Evolutionary conservation across 495 filamentous ascomycete genomes (phyloP).

Genomic region (Hyaloscypha hepaticicola): DNA sequence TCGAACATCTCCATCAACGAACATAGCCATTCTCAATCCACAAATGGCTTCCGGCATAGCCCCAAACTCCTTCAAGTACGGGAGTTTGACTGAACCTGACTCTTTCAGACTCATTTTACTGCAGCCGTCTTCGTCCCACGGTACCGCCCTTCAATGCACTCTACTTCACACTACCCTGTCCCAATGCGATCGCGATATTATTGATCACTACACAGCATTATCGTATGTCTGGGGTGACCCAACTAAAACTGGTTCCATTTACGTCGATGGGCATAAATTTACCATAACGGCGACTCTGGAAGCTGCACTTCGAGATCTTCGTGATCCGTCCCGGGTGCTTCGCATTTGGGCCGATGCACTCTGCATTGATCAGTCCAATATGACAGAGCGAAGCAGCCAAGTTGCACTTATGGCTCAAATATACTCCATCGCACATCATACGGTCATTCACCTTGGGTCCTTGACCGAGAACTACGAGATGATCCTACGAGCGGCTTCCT

Average conservation of each 20-base stretch:
- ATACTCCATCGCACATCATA: constrained; percentile 8
- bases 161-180: constrained; percentile 29
- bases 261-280: constrained; percentile 4
- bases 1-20: too few relatives aligned
- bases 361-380: constrained; percentile 4
- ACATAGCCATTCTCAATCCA: too few relatives aligned
- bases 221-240: constrained; percentile 36
- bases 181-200: constrained; percentile 23
- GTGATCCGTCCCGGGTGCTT: not conserved
- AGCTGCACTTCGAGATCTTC: constrained; percentile 8
- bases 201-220: constrained; percentile 31
- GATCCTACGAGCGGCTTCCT: not conserved
- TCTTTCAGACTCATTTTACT: constrained; percentile 24
- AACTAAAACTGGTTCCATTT: constrained; percentile 2
- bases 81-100: constrained; percentile 10
- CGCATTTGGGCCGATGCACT: constrained; percentile 12
- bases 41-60: not conserved
- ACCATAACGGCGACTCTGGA: not conserved
- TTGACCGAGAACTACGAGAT: not conserved
- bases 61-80: constrained; percentile 3
- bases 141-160: constrained; percentile 20
- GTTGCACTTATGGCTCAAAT: constrained; percentile 4
- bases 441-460: constrained; percentile 7
- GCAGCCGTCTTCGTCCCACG: constrained; percentile 12
- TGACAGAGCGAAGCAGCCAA: constrained; percentile 2